These are phyloP conservation scores for Polygonum aviculare DNA, from an alignment of 148 eudicot genomes.

Conservation along the genomic window DNA sequence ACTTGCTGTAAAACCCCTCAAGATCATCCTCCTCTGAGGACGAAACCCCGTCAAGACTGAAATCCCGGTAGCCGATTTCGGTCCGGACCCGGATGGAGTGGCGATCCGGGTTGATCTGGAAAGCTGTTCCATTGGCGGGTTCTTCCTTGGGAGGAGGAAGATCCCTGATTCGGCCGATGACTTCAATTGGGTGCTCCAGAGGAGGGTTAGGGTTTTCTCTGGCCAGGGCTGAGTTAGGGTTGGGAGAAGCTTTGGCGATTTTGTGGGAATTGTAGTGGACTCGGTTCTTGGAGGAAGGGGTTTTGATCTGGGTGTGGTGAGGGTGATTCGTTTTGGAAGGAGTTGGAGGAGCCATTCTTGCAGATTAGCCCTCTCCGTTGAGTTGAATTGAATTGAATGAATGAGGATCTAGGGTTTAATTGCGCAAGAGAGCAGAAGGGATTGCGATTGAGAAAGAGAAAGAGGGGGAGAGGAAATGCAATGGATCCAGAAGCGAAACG, in stretches of 20 bases:
- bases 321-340: slow-evolving; percentile 47
- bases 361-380: not conserved
- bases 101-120: slow-evolving; percentile 35
- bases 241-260: slow-evolving; percentile 41
- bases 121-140: slow-evolving; percentile 16
- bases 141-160: slow-evolving; percentile 36
- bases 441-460: not conserved
- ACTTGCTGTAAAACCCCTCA: slow-evolving; percentile 68
- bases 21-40: slow-evolving; percentile 73
- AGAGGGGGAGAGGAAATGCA: not conserved
- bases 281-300: slow-evolving; percentile 67
- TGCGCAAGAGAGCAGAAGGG: not conserved
- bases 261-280: slow-evolving; percentile 38
- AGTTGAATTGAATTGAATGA: not conserved
- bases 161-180: slow-evolving; percentile 72
- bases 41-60: slow-evolving; percentile 78
- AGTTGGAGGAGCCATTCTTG: slow-evolving; percentile 40
- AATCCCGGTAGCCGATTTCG: slow-evolving; percentile 79
- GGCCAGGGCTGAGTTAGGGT: slow-evolving; percentile 29
- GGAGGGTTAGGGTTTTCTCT: slow-evolving; percentile 30
- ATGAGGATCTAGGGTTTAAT: slow-evolving; percentile 5
- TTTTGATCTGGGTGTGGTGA: slow-evolving; percentile 29
- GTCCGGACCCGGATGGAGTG: slow-evolving; percentile 54
- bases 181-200: slow-evolving; percentile 87
- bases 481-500: not conserved